phyloP scores from a whole-genome alignment of 192 early-diverging fungal species.

The Entomortierella parvispora region DNA sequence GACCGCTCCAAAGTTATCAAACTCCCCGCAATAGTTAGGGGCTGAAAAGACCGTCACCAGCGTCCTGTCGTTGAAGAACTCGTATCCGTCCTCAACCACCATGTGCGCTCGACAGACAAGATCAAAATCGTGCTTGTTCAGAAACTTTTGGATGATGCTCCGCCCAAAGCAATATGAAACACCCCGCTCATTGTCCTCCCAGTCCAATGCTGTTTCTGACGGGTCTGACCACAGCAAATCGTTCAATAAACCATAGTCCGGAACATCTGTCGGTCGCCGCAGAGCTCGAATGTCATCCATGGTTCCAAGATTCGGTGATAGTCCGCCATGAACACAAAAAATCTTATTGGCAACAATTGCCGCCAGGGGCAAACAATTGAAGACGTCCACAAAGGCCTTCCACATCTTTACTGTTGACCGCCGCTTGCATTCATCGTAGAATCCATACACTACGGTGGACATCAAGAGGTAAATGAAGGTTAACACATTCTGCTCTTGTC shows the following conservation, averaged over 20 bases:
- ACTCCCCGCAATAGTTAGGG: conserved; percentile 98
- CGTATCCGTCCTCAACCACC: conserved; percentile 98
- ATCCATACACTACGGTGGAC: conserved; percentile 82
- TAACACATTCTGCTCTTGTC: neutral
- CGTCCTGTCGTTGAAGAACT: conserved; percentile 92
- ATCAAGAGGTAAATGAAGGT: neutral
- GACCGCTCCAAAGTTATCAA: conserved; percentile 90
- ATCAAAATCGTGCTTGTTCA: conserved; percentile 89
- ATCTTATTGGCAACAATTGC: conserved; percentile 93
- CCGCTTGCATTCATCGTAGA: conserved; percentile 98
- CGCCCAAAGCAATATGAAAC: conserved; percentile 94
- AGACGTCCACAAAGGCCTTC: conserved; percentile 93
- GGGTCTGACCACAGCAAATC: conserved; percentile 96
- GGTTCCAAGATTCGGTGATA: conserved; percentile 79
- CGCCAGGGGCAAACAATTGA: conserved; percentile 93
- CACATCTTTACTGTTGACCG: conserved; percentile 88
- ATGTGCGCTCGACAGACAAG: conserved; percentile 93
- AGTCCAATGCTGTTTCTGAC: conserved; percentile 77
- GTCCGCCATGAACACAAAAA: conserved; percentile 95
- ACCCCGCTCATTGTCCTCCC: conserved; percentile 97
- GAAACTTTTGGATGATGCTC: conserved; percentile 84
- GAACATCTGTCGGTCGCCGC: conserved; percentile 87
- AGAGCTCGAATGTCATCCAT: conserved; percentile 91
- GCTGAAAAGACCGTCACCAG: conserved; percentile 96
- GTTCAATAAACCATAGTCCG: conserved; percentile 91